Evolutionary conservation across 345 rosid genomes (phyloP).

Genomic region (Citrus trifoliata): DNA sequence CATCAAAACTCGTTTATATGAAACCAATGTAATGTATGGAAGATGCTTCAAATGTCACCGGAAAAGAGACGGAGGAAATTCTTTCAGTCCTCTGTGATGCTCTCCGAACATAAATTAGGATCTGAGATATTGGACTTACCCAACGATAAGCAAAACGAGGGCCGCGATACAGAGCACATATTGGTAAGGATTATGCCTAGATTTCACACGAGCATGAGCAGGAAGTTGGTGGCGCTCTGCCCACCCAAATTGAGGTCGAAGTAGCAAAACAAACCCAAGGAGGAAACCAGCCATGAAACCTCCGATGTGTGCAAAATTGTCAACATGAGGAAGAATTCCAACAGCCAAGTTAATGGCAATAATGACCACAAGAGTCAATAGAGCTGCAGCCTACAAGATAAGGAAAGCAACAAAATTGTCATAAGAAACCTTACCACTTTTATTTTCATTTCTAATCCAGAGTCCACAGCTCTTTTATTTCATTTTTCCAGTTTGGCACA

Average conservation of each 20-base stretch:
- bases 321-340: constrained; percentile 90
- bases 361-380: constrained; percentile 60
- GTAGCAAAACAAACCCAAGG: constrained; percentile 60
- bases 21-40: neutral
- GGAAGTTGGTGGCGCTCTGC: constrained; percentile 42
- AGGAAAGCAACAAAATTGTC: neutral
- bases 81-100: no score
- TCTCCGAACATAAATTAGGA: neutral
- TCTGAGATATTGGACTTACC: constrained; percentile 37
- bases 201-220: constrained; percentile 45
- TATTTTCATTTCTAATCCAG: neutral
- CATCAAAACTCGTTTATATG: no score
- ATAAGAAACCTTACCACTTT: neutral
- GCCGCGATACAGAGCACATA: constrained; percentile 50
- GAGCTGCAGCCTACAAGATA: constrained; percentile 57
- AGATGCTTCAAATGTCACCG: neutral
- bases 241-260: constrained; percentile 87
- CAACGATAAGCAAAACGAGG: constrained; percentile 44
- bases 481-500: neutral
- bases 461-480: neutral
- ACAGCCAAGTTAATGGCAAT: constrained; percentile 67
- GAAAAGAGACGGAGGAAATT: no score
- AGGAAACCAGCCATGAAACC: constrained; percentile 76
- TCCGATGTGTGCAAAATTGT: constrained; percentile 92
- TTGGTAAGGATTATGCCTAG: constrained; percentile 77